A percentile compares a stretch with the other conserved stretches of the same genome.
Conservation (phyloP, 495 filamentous ascomycete species). For the Thozetella sp. region DNA sequence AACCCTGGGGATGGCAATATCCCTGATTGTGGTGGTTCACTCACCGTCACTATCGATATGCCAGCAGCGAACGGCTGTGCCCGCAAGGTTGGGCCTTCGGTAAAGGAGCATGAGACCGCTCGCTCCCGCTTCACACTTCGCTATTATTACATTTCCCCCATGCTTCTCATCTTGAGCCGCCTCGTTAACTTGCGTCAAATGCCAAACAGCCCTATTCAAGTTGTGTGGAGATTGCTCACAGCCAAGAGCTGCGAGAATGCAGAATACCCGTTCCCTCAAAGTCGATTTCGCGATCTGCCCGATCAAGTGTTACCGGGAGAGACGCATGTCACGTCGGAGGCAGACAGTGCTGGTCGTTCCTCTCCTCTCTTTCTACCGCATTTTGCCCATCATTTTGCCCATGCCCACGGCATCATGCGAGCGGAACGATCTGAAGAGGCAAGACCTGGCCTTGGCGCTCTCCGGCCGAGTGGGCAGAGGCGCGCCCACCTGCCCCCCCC, state of each 20-base stretch:
- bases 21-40: conserved; percentile 17
- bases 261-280: too few species aligned
- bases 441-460: conserved; percentile 7
- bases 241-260: too few species aligned
- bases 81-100: too few species aligned
- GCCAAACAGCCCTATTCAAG: conserved; percentile 3
- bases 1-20: conserved; percentile 16
- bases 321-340: neutral
- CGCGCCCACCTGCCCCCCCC: neutral
- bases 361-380: conserved; percentile 19
- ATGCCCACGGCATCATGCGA: conserved; percentile 14
- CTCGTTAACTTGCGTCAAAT: conserved; percentile 1
- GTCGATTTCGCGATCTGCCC: neutral
- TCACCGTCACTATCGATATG: conserved; percentile 19
- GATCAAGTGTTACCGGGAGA: neutral
- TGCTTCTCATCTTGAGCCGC: neutral
- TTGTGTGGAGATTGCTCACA: conserved; percentile 2
- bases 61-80: too few species aligned
- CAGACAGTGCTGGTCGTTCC: neutral
- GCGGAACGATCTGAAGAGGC: conserved; percentile 8
- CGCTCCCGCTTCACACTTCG: neutral
- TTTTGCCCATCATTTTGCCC: too few species aligned
- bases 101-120: too few species aligned
- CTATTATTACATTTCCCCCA: neutral
- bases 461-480: conserved; percentile 6